These are phyloP conservation scores for Suhomyces atakaporum DNA, from an alignment of 1,139 yeast species.

Conservation along the genomic window DNA sequence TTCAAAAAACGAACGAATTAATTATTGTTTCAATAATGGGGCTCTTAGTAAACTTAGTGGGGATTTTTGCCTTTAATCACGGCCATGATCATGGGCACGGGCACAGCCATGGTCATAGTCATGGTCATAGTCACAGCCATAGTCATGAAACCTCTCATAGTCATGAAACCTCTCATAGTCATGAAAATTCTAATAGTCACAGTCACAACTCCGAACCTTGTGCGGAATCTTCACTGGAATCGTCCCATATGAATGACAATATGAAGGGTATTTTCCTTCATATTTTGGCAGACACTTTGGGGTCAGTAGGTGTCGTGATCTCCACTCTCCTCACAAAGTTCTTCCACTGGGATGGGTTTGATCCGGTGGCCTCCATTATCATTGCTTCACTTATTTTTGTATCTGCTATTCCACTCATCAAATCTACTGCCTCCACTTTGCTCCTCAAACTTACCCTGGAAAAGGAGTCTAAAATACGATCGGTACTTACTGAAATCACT, in stretches of 20 bases:
- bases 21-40: constrained; percentile 84
- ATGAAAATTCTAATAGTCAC: constrained; percentile 25
- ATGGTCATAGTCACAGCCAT: constrained; percentile 35
- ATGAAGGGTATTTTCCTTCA: constrained; percentile 95
- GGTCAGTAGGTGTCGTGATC: constrained; percentile 92
- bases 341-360: constrained; percentile 68
- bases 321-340: constrained; percentile 71
- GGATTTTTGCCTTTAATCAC: constrained; percentile 92
- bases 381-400: constrained; percentile 79
- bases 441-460: constrained; percentile 59
- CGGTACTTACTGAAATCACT: constrained; percentile 65
- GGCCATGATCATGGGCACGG: constrained; percentile 48
- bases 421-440: constrained; percentile 76
- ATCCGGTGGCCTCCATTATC: constrained; percentile 87
- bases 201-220: constrained; percentile 16
- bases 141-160: constrained; percentile 38
- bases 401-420: constrained; percentile 82
- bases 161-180: constrained; percentile 32
- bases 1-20: constrained; percentile 83
- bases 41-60: constrained; percentile 82
- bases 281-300: constrained; percentile 91
- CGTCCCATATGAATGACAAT: constrained; percentile 62
- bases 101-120: constrained; percentile 39
- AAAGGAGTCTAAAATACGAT: constrained; percentile 61
- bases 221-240: constrained; percentile 4